Base-by-base conservation (phyloP, 768 basidiomycete species). In the Fibroporia radiculosa region DNA sequence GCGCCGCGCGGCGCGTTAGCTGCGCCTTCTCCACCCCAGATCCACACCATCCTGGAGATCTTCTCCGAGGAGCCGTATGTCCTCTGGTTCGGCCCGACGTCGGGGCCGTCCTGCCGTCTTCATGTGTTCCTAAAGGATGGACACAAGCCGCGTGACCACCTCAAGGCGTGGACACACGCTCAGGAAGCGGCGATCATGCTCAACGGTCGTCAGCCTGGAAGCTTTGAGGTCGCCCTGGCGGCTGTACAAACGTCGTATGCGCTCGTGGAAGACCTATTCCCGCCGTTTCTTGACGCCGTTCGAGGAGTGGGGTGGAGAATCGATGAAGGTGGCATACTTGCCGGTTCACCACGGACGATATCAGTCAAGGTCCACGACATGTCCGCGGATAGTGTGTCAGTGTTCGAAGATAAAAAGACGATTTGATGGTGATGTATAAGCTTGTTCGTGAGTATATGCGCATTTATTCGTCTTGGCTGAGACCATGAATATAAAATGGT, bases 41-140 rank as follows among this genome's bases (percentile, higher is more conserved):
- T 61, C 10, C 13, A 48, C 4, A 46, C 53, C 16, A 47, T 75
- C 2, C 50, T 79, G 13, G 52, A 64, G 3, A 43, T 73, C 12
- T 76, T 76, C 50, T 47, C 52, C 10, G 48, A 61, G 12, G 74
- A 80, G 51, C 62, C 62, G 40, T 84, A 78, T 50, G 53, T 79
- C 16, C 53, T 84, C 22, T 81, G 78, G 70, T 72, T 74, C 70
- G 31, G 61, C 47, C 36, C 52, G 18, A 6, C 19, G 19, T n/a
- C 27, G 25, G 20, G 13, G 6, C 11, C 20, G 45, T 6, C 56
- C 61, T 39, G 26, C 1, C 64, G 59, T 18, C 48, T 77, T 2
- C 67, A 68, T 48, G 66, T 78, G 32, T 67, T 67, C 51, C 62
- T 83, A 47, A 80, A 73, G 48, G 71, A 75, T 23, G 71, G 71